These are phyloP conservation scores for Pestalotiopsis sp. DNA, from an alignment of 2,329 filamentous ascomycete species.

Conservation along the genomic window DNA sequence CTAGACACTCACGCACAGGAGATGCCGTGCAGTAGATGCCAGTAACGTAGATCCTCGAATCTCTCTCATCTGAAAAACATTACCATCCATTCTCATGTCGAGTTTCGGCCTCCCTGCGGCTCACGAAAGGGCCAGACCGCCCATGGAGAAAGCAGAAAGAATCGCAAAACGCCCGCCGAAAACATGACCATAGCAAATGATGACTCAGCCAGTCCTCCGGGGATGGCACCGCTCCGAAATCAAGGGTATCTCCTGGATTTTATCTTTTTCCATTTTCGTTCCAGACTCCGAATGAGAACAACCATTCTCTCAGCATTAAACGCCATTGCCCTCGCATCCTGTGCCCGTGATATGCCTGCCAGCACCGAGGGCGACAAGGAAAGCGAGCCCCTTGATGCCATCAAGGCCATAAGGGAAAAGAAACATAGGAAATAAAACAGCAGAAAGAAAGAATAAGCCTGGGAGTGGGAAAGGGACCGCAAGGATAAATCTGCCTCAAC, in stretches of 20 bases:
- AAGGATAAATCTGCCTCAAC: too few species aligned
- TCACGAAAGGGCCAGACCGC: background rate
- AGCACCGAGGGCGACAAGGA: too few species aligned
- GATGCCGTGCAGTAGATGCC: too few species aligned
- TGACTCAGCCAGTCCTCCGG: constrained; percentile 7
- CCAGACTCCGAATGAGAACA: background rate
- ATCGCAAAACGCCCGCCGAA: background rate
- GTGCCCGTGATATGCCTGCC: background rate
- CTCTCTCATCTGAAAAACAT: background rate
- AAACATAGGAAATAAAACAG: background rate
- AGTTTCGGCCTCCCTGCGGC: background rate
- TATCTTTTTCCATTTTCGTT: background rate
- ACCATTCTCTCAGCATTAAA: background rate
- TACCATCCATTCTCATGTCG: background rate
- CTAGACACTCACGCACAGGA: too few species aligned
- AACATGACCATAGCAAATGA: background rate
- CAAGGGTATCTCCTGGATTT: background rate
- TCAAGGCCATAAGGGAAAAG: background rate
- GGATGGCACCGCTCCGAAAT: background rate
- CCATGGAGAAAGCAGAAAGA: background rate
- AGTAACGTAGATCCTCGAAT: too few species aligned
- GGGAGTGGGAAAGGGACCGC: too few species aligned
- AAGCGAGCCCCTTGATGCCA: too few species aligned
- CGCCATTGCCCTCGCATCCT: background rate
- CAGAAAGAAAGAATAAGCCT: too few species aligned